Base-by-base conservation (phyloP, 2,329 filamentous ascomycete species). In the Pseudopithomyces maydicus region DNA sequence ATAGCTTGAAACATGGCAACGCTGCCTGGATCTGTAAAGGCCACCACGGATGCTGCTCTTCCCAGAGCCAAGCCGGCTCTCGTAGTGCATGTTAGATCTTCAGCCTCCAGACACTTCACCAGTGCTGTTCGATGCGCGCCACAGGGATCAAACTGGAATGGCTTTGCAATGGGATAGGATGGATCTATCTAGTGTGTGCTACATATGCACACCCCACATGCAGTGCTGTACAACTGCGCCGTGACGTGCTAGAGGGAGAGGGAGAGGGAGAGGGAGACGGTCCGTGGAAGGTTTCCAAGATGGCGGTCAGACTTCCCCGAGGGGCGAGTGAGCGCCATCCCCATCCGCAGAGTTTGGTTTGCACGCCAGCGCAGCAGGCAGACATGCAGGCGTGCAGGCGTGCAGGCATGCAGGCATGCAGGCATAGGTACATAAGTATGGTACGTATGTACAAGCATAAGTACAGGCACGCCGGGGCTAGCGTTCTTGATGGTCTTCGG, bases 21-120 rank as follows among this genome's bases (percentile, higher is more conserved):
- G 63, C 62, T 63, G 23, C 36, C 62, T 63, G 23, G 29, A 39
- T 53, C 54, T 38, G 42, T 53, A 36, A 44, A 47, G 35, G 55
- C 46, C 22, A 38, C 23, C 20, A 44, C 58, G 66, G 66, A 69
- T 64, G 67, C 59, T 56, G 58, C 60, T 19, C 44, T 49, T 65
- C 62, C 61, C 64, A 64, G 65, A 55, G 69, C 70, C 68, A 69
- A 72, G 67, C 54, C 57, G 46, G 55, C 43, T 59, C 60, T 64
- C 57, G 57, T 59, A 52, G 61, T 29, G 43, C 64, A 62, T 59
- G 62, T 33, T 10, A 35, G n/a, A 33, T 33, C 29, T 17, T 38
- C 33, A 43, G 29, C 39, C 32, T 26, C 8, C 35, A 36, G 15
- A 14, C 12, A n/a, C 35, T 36, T 11, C 6, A 11, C 35, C 35